Evolutionary conservation across 73 alveolate genomes (phyloP), one percentile per base, ranked within the genome.

Genomic region (Uronychia binucleata): DNA sequence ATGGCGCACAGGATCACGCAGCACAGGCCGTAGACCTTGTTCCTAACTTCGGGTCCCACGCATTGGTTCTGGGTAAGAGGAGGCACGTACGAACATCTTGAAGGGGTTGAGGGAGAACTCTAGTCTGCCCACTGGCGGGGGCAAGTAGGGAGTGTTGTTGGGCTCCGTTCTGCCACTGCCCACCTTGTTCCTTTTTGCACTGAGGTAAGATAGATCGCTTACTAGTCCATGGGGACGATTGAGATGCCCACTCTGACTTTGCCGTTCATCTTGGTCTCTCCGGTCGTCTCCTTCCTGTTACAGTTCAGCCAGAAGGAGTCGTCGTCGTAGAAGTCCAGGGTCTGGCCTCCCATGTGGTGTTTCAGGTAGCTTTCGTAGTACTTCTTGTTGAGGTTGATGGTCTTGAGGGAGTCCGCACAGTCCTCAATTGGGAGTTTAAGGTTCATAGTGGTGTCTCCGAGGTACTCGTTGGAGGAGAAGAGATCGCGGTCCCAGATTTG

Each of bases 161-260:
- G 99, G 99, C 57, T 98, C 99, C 59, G 94, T 79, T 95, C 99
- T 96, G 59, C 98, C 99, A 58, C 83, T 91, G 59, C 99, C 99
- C 28, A 88, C 97, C 0, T 93, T 94, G 83, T 94, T 90, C 35
- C 88, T 32, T 58, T 90, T 85, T 28, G 98, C 97, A 81, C 67
- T 46, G 67, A 46, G 67, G 67, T 5, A 11, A 46, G 19, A 46
- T 46, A 5, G 19, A 5, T 46, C 67, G 19, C 67, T 46, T 46
- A 46, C 77, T 79, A 78, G 76, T 90, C 95, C n/a, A 83, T 79
- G 25, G 99, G 99, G 46, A 90, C 77, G 0, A 96, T 57, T 74
- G 88, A 95, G 31, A 94, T 28, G 28, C 93, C 84, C 29, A 93
- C 77, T 93, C 96, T 90, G 28, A 96, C 96, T 80, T 86, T 82